Conservation (phyloP, 208 protist genomes). For the Trypanosoma caninum region DNA sequence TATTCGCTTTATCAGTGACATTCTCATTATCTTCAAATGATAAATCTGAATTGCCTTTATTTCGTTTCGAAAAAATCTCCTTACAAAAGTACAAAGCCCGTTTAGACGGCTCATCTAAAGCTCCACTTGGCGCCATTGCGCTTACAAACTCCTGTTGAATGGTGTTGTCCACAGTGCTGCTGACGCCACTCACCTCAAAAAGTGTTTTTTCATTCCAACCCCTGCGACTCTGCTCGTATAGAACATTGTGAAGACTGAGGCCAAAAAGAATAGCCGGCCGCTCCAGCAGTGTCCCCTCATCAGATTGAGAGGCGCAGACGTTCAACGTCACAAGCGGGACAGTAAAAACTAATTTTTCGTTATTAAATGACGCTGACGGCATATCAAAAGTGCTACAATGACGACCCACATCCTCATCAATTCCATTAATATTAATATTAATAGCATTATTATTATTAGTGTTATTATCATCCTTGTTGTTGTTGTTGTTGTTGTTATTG, state of each 20-base stretch:
- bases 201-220: constrained; percentile 18
- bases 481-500: no score
- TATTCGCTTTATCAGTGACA: no score
- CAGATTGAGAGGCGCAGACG: constrained; percentile 14
- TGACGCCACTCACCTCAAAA: constrained; percentile 5
- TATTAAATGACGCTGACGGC: not conserved
- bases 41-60: not conserved
- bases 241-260: constrained; percentile 6
- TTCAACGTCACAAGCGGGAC: constrained; percentile 20
- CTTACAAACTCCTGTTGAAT: constrained; percentile 29
- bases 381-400: not conserved
- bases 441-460: not conserved
- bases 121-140: constrained; percentile 11
- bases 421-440: no score
- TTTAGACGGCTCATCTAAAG: constrained; percentile 20
- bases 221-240: constrained; percentile 12
- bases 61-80: constrained; percentile 9
- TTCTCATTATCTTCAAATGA: no score
- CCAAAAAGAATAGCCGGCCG: constrained; percentile 16
- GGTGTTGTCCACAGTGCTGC: constrained; percentile 7
- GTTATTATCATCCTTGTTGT: not conserved
- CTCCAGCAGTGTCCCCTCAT: constrained; percentile 10
- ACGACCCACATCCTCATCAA: not conserved
- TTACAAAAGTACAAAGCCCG: constrained; percentile 28
- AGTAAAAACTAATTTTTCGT: constrained; percentile 11